These are phyloP conservation scores for Peronosclerospora sorghi DNA, from an alignment of 352 stramenopile species.

Conservation along the genomic window DNA sequence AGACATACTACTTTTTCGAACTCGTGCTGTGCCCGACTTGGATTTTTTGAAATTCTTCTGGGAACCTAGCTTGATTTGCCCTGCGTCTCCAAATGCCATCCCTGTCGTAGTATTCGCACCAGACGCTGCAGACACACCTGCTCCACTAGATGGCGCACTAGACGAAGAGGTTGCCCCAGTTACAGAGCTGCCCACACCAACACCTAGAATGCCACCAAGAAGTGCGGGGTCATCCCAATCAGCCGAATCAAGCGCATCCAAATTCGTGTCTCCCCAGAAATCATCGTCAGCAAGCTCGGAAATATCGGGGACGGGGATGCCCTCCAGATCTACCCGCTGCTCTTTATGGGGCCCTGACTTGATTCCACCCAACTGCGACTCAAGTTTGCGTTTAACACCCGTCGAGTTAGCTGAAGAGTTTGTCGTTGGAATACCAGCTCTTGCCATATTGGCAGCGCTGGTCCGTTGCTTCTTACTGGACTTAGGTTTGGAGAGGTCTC, in stretches of 20 bases:
- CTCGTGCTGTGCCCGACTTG: constrained; percentile 28
- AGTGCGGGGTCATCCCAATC: constrained; percentile 75
- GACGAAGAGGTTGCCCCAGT: constrained; percentile 13
- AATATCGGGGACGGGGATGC: constrained; percentile 56
- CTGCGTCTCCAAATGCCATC: constrained; percentile 6
- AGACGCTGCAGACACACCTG: constrained; percentile 1
- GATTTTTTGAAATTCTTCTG: constrained; percentile 45
- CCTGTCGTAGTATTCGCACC: neutral
- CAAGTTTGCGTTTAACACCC: constrained; percentile 60
- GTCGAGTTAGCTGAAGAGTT: constrained; percentile 7
- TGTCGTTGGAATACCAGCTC: constrained; percentile 3
- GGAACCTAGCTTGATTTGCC: constrained; percentile 8
- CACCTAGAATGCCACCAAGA: constrained; percentile 47
- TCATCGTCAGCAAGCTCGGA: constrained; percentile 77
- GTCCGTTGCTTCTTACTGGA: constrained; percentile 46
- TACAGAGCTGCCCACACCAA: constrained; percentile 10
- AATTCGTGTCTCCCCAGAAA: constrained; percentile 82
- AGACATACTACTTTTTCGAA: constrained; percentile 56
- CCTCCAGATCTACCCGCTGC: constrained; percentile 64
- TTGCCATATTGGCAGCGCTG: constrained; percentile 7
- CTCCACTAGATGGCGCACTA: constrained; percentile 9
- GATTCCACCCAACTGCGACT: constrained; percentile 24
- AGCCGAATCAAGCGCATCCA: constrained; percentile 72
- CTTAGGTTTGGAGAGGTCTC: constrained; percentile 33
- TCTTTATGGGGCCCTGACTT: constrained; percentile 38